phyloP scores from a whole-genome alignment of 108 stramenopile genomes.

The Nitzschia palea region DNA sequence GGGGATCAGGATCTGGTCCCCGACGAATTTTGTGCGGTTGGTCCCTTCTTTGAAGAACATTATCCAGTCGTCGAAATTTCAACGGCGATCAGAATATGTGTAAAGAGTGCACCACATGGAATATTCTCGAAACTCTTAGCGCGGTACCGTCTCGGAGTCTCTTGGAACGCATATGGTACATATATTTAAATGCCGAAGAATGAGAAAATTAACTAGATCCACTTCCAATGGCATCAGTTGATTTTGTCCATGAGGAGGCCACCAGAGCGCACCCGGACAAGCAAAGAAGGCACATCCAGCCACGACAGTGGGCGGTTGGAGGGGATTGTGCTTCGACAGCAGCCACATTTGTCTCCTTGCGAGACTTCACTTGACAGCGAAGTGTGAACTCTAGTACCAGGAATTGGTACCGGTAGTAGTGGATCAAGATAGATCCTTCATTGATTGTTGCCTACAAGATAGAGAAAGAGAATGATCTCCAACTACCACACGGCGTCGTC shows the following conservation, averaged over 20 bases:
- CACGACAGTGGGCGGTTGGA: background rate
- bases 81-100: background rate
- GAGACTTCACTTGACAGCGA: background rate
- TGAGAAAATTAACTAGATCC: background rate
- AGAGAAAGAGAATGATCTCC: slow-evolving; percentile 6
- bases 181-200: background rate
- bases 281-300: background rate
- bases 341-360: background rate
- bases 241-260: background rate
- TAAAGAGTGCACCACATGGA: background rate
- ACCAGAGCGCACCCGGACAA: background rate
- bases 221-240: background rate
- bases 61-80: background rate
- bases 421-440: no score
- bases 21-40: no score
- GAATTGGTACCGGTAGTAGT: background rate
- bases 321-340: background rate
- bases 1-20: no score
- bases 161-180: no score
- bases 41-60: no score
- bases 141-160: no score
- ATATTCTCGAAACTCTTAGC: no score
- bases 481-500: slow-evolving; percentile 18
- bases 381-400: background rate
- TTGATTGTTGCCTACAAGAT: no score